Evolutionary conservation across 2,329 filamentous ascomycete genomes (phyloP).

Genomic region (Pseudopithomyces maydicus): DNA sequence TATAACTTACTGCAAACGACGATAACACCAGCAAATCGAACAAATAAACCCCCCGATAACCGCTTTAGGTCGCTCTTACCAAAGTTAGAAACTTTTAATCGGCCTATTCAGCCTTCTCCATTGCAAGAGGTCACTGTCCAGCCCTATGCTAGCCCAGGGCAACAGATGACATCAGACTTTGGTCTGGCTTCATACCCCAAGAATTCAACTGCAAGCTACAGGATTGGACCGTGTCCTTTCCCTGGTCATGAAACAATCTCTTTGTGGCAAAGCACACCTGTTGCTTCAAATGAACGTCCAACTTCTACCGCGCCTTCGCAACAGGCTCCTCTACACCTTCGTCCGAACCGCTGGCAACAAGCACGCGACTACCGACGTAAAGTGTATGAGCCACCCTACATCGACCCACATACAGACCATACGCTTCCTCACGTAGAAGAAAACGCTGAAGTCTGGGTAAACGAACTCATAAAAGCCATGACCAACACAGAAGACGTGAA

Average conservation of each 20-base stretch:
- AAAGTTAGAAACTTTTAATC: neutral
- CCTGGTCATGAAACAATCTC: neutral
- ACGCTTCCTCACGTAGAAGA: constrained; percentile 13
- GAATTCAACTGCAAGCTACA: neutral
- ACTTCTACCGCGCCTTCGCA: too few species aligned
- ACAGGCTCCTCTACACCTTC: neutral
- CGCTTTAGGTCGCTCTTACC: neutral
- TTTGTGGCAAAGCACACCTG: neutral
- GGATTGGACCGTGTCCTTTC: too few species aligned
- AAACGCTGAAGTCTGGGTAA: constrained; percentile 18
- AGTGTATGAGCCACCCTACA: constrained; percentile 15
- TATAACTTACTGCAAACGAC: neutral
- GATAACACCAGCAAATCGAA: neutral
- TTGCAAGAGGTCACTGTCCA: neutral
- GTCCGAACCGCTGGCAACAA: constrained; percentile 11
- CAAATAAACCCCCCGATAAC: neutral
- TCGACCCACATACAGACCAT: constrained; percentile 8
- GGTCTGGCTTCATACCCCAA: too few species aligned
- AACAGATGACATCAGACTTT: neutral
- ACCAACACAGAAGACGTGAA: constrained; percentile 14
- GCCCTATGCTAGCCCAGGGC: neutral
- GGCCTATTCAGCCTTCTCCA: neutral
- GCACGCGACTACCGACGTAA: constrained; percentile 14
- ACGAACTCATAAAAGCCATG: constrained; percentile 11
- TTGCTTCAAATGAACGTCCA: too few species aligned